A percentile compares a stretch with the other conserved stretches of the same genome.
phyloP scores from a whole-genome alignment of 495 filamentous ascomycete species.

The Amniculicola lignicola region DNA sequence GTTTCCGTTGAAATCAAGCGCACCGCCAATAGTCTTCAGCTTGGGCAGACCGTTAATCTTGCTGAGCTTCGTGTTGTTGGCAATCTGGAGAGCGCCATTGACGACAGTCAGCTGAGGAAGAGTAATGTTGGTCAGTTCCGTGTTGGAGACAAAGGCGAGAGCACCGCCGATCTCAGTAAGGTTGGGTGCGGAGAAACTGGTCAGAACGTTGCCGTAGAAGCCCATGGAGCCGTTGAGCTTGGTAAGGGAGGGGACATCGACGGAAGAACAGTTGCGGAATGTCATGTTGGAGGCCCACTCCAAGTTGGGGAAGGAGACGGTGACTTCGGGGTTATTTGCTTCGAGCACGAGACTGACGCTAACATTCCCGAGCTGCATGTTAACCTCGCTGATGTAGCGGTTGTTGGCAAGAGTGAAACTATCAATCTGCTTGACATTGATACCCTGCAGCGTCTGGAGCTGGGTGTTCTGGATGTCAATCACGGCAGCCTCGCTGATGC shows the following conservation, averaged over 20 bases:
- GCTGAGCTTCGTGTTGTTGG: conserved; percentile 76
- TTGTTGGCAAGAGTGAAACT: conserved; percentile 44
- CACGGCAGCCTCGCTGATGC: conserved; percentile 52
- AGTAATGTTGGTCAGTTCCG: conserved; percentile 69
- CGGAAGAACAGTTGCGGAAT: conserved; percentile 73
- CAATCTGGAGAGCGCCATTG: conserved; percentile 74
- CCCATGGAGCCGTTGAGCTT: conserved; percentile 74
- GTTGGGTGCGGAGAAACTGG: conserved; percentile 67
- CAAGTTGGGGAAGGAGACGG: conserved; percentile 70
- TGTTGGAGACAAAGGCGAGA: conserved; percentile 77
- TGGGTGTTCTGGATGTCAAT: conserved; percentile 80
- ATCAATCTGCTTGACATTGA: conserved; percentile 71
- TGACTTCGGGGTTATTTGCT: conserved; percentile 56
- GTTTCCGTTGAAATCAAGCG: conserved; percentile 82
- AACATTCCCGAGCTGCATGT: conserved; percentile 65
- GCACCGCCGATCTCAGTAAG: conserved; percentile 66
- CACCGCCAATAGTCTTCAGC: conserved; percentile 71
- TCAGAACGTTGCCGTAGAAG: conserved; percentile 77
- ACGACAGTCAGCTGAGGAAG: conserved; percentile 64
- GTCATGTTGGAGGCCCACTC: conserved; percentile 77
- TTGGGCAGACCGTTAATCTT: conserved; percentile 62
- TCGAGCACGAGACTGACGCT: conserved; percentile 61
- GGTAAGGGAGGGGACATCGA: conserved; percentile 73
- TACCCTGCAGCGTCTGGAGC: conserved; percentile 68
- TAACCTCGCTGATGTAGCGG: conserved; percentile 38